A percentile compares a stretch with the other conserved stretches of the same genome.
Evolutionary conservation across 106 monocot genomes (phyloP).

Genomic region (Allium fistulosum): DNA sequence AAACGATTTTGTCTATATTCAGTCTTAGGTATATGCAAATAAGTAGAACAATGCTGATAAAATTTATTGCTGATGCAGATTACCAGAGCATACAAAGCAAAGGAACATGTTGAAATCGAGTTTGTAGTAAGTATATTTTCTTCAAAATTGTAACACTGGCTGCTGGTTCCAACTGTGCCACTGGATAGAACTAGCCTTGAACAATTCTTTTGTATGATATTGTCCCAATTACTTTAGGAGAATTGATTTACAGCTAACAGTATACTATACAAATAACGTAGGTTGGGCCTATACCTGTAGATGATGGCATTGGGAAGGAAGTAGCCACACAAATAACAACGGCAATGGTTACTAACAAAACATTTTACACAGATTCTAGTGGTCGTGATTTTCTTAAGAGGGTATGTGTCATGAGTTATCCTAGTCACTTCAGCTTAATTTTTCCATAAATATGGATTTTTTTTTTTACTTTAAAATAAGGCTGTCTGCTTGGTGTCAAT

Average conservation of each 20-base stretch:
- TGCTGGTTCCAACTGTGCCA: neutral
- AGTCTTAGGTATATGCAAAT: no score
- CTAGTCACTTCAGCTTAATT: no score
- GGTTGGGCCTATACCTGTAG: conserved; percentile 88
- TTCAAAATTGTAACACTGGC: neutral
- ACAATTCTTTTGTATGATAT: conserved; percentile 19
- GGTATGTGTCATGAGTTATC: conserved; percentile 25
- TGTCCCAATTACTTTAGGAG: neutral
- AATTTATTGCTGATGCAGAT: conserved; percentile 35
- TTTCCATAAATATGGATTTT: no score
- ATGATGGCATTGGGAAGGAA: conserved; percentile 82
- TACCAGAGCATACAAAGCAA: conserved; percentile 72
- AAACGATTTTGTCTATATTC: no score
- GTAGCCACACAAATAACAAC: conserved; percentile 59
- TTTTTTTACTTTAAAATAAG: no score
- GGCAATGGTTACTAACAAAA: conserved; percentile 56
- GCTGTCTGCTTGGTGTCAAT: no score
- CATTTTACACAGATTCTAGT: conserved; percentile 93
- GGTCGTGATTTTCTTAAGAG: conserved; percentile 95
- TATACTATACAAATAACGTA: conserved; percentile 8
- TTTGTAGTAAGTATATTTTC: conserved; percentile 58
- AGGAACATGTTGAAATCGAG: conserved; percentile 88
- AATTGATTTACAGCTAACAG: no score
- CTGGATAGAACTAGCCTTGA: conserved; percentile 15
- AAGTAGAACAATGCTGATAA: neutral